Evolutionary conservation across 2,329 filamentous ascomycete species (phyloP), one percentile per base, ranked within the genome.

Genomic region (Penicillium hesseltinei): DNA sequence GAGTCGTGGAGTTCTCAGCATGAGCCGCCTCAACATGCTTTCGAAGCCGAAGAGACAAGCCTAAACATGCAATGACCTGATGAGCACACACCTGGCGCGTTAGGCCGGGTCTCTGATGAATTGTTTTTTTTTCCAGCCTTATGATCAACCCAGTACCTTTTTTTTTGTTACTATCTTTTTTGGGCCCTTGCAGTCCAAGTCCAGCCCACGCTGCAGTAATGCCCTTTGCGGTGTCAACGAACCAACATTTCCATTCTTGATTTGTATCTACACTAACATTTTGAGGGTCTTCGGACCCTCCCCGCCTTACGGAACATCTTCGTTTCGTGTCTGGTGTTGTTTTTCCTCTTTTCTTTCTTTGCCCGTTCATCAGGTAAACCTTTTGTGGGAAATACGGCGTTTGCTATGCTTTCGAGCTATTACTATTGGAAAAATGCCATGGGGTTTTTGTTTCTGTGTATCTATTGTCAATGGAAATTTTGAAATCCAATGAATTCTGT

Each of bases 21-120:
- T 80, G 63, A 78, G 76, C 58, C 75, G 79, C 29, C 65, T 81
- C 65, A 79, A 80, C 58, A 74, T 80, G 73, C 71, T 81, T 35
- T 70, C 77, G 17, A 75, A 75, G 56, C 79, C 79, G 2, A 81
- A 80, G 68, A 64, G 70, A 39, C 74, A 74, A 29, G 56, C 65
- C 57, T 75, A 63, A 63, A 21, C 29, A 35, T 29, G 33, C n/a
- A 40, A 36, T 52, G 45, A 31, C 21, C 8, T 31, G 15, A 38
- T 50, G 40, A 23, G 31, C 38, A 40, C 35, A 45, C 49, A 57
- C 61, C 58, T 61, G 59, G 52, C 39, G 63, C 55, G 54, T 57
- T 57, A 25, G 39, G 36, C 54, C 31, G 48, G 46, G 45, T 40
- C 47, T 48, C 40, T 51, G 25, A 44, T 45, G 45, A 50, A 13